A percentile compares a stretch with the other conserved stretches of the same genome.
Evolutionary conservation across 441 rosid species (phyloP).

Genomic region (Adansonia madagascariensis): DNA sequence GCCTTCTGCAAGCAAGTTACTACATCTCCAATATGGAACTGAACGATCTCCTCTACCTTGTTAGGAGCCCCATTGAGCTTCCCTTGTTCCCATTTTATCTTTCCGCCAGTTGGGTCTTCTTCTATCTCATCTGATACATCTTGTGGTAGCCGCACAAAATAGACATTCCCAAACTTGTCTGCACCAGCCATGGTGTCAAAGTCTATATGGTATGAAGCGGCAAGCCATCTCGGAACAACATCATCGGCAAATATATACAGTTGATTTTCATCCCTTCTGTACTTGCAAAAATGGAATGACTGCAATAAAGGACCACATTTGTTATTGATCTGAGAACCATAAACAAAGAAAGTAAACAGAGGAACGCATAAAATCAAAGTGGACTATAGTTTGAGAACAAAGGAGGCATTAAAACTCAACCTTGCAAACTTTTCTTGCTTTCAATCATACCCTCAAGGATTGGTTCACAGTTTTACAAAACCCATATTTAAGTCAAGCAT

Average conservation of each 20-base stretch:
- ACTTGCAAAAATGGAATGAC: constrained; percentile 98
- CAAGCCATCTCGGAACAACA: constrained; percentile 90
- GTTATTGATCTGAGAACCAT: background rate
- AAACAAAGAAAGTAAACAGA: constrained; percentile 5
- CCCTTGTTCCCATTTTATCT: constrained; percentile 98
- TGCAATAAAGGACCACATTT: constrained; percentile 38
- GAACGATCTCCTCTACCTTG: constrained; percentile 93
- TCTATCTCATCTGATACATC: constrained; percentile 94
- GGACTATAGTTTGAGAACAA: background rate
- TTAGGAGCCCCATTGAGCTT: constrained; percentile 94
- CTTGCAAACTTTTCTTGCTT: background rate
- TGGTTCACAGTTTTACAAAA: constrained; percentile 12
- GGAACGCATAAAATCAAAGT: background rate
- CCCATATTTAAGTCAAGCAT: constrained; percentile 18
- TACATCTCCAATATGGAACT: constrained; percentile 93
- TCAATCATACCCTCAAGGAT: background rate
- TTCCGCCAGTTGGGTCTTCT: constrained; percentile 96
- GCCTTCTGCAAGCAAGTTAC: constrained; percentile 86
- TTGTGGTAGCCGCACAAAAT: constrained; percentile 84
- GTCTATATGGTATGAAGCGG: constrained; percentile 83
- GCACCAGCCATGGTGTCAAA: constrained; percentile 96
- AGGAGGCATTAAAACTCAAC: background rate
- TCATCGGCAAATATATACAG: constrained; percentile 92
- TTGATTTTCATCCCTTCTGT: constrained; percentile 95
- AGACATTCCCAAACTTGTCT: constrained; percentile 90